Conservation (phyloP, 1,284 basidiomycete genomes). For the Marasmius oreades region DNA sequence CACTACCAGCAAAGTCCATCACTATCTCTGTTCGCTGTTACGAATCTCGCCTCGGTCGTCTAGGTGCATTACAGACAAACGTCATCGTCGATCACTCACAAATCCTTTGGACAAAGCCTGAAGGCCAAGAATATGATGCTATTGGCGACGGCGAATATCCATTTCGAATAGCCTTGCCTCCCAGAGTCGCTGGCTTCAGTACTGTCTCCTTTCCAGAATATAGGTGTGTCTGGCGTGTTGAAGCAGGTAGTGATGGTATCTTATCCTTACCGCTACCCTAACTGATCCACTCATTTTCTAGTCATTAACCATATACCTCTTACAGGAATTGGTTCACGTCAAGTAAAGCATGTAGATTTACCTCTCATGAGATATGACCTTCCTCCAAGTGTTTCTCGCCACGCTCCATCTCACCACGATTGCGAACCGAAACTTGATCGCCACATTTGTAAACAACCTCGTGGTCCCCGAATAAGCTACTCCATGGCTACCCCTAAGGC, state of each 20-base stretch:
- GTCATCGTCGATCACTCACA: conserved; percentile 63
- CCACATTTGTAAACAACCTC: conserved; percentile 38
- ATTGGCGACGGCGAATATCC: conserved; percentile 63
- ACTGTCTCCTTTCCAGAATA: conserved; percentile 74
- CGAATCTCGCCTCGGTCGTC: conserved; percentile 63
- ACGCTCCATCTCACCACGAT: conserved; percentile 28
- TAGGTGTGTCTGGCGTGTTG: conserved; percentile 75
- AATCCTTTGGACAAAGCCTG: conserved; percentile 66
- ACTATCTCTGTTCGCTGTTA: conserved; percentile 73
- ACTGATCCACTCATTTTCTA: conserved; percentile 23
- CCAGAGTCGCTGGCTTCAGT: conserved; percentile 61
- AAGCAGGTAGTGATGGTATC: conserved; percentile 57
- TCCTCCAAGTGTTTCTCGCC: conserved; percentile 32
- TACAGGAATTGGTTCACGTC: conserved; percentile 60
- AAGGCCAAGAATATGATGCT: conserved; percentile 49
- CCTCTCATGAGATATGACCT: conserved; percentile 63
- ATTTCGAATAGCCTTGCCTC: conserved; percentile 68
- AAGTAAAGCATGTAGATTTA: conserved; percentile 65
- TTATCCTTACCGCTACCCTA: conserved; percentile 17
- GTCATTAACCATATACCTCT: conserved; percentile 65
- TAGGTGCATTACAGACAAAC: conserved; percentile 53
- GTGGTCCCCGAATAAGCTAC: conserved; percentile 47
- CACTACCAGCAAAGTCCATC: conserved; percentile 58
- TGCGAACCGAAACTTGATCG: conserved; percentile 32
- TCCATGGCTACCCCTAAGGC: conserved; percentile 39